Percentiles rank a stretch among this genome's conserved stretches.
These are phyloP conservation scores for Fusarium falciforme DNA, from an alignment of 2,329 filamentous ascomycete genomes.

Conservation along the genomic window DNA sequence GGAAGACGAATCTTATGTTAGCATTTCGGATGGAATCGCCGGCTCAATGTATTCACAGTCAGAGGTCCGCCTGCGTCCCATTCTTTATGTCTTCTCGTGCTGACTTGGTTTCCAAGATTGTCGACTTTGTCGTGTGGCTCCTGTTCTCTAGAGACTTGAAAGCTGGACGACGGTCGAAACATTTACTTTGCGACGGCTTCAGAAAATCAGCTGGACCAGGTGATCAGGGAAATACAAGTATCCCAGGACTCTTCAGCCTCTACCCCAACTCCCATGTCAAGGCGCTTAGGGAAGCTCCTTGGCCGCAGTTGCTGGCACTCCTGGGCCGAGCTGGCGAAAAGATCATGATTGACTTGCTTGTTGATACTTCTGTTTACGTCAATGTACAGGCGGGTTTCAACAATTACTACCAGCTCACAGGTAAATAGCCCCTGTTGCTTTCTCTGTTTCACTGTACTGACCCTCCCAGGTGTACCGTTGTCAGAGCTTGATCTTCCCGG, in stretches of 20 bases:
- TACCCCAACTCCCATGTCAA: constrained; percentile 78
- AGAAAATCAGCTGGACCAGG: constrained; percentile 59
- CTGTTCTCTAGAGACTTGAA: constrained; percentile 72
- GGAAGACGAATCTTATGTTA: constrained; percentile 68
- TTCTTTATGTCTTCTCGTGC: constrained; percentile 3
- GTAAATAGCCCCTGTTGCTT: constrained; percentile 55
- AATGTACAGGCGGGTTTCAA: constrained; percentile 67
- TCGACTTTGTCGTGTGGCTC: constrained; percentile 82
- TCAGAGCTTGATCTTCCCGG: constrained; percentile 55
- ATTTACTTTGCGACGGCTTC: constrained; percentile 88
- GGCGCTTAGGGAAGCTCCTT: constrained; percentile 75
- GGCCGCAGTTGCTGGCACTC: constrained; percentile 79
- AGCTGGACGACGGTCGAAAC: constrained; percentile 66
- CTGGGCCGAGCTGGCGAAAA: constrained; percentile 80
- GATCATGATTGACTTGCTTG: constrained; percentile 81
- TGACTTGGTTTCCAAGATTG: constrained; percentile 64
- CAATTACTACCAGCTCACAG: constrained; percentile 84
- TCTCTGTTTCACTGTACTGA: not conserved
- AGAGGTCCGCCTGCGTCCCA: constrained; percentile 62
- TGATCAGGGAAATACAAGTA: constrained; percentile 51
- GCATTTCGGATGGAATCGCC: constrained; percentile 59
- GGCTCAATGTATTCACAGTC: constrained; percentile 66
- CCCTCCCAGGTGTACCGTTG: constrained; percentile 60
- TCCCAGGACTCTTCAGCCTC: constrained; percentile 74
- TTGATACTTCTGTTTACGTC: constrained; percentile 82